Base-by-base conservation (phyloP, 2,329 filamentous ascomycete species). In the Aspergillus tamarii region DNA sequence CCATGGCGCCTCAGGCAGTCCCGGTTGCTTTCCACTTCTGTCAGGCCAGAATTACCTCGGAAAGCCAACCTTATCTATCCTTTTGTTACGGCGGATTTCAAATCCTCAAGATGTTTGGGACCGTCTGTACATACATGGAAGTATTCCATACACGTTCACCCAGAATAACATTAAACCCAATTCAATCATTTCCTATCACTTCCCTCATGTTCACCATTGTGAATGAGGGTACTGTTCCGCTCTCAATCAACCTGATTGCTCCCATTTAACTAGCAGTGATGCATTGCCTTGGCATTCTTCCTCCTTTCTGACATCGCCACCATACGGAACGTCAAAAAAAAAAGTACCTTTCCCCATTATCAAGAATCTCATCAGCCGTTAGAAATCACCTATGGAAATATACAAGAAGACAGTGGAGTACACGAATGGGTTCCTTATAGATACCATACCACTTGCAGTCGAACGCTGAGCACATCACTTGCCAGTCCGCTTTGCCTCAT, bases 401-500 rank as follows among this genome's bases (percentile, higher is more conserved):
- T 32, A 23, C 28, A 21, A 32, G 48, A 52, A 52, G 14, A 19
- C 30, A 28, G 28, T 52, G 48, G 48, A 52, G 21, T 26, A 52
- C 9, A 32, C 26, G 26, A 19, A n/a, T n/a, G 28, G 28, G 16
- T 9, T 34, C 48, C 19, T n/a, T 52, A 30, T 32, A 32, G 48
- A 32, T 32, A 34, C 16, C 19, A 52, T 28, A 12, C 16, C 39
- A 30, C 19, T 9, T 30, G 14, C 34, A 53, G 1, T 43, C 28
- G 19, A 23, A 26, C 41, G 16, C 12, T 36, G 11, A 52, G n/a
- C 16, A 7, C 32, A n/a, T 43, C 23, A 46, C 62, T 66, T 58
- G 39, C 39, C 53, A n/a, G 26, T 58, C 54, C 36, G 30, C 9
- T 12, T 12, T 54, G 26, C 14, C 26, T 23, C 45, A 76, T 76